Evolutionary conservation across 768 basidiomycete genomes (phyloP).

Genomic region (Termitomyces sp.): DNA sequence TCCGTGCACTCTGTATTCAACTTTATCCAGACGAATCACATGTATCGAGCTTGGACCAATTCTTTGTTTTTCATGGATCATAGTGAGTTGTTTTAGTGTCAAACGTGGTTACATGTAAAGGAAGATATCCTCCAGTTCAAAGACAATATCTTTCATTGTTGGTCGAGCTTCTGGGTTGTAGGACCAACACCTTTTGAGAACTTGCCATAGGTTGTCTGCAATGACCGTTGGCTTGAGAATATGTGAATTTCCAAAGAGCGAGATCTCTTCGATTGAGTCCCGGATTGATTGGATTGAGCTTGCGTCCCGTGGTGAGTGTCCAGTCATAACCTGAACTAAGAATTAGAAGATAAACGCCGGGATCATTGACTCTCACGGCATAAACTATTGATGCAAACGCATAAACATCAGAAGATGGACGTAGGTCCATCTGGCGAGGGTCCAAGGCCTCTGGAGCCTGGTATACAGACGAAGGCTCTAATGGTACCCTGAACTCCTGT

Average conservation of each 20-base stretch:
- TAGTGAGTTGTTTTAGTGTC: too few relatives aligned
- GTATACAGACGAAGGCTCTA: not conserved
- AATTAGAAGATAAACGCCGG: not conserved
- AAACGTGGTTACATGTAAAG: slow-evolving; percentile 3
- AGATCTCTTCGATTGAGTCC: not conserved
- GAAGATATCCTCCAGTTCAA: slow-evolving; percentile 4
- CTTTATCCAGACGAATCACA: not conserved
- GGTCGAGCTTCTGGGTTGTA: not conserved
- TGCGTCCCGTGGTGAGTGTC: not conserved
- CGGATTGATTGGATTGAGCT: not conserved
- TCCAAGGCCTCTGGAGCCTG: slow-evolving; percentile 10
- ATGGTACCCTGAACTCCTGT: not conserved
- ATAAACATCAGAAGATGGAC: slow-evolving; percentile 11
- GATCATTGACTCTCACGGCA: slow-evolving; percentile 5
- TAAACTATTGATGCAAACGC: slow-evolving; percentile 8
- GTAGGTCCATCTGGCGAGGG: not conserved
- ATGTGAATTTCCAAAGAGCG: not conserved
- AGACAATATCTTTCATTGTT: slow-evolving; percentile 3
- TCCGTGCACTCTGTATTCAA: slow-evolving; percentile 5
- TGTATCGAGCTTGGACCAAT: slow-evolving; percentile 1
- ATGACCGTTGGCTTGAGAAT: not conserved
- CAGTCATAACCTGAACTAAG: slow-evolving; percentile 8
- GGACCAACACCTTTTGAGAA: slow-evolving; percentile 6
- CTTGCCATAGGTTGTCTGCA: not conserved
- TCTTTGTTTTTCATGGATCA: not conserved